Percentiles rank a stretch among this genome's conserved stretches.
phyloP scores from a whole-genome alignment of 495 filamentous ascomycete species.

The Filosporella fistucella region DNA sequence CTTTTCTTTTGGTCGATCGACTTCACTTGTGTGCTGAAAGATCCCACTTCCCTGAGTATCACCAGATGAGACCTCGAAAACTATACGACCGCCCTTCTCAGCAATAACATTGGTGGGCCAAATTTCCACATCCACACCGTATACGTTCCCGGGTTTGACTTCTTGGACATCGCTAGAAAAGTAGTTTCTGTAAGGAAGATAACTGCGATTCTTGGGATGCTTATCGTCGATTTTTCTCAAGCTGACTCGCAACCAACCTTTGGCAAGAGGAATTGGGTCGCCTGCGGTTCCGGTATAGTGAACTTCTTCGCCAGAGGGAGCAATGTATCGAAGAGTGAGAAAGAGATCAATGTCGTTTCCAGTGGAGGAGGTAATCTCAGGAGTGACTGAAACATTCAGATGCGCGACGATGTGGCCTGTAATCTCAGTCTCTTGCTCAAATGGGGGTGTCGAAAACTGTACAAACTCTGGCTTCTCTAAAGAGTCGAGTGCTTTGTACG shows the following conservation, averaged over 20 bases:
- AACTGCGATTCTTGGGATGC: conserved; percentile 43
- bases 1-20: conserved; percentile 38
- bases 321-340: conserved; percentile 56
- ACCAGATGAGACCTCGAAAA: conserved; percentile 53
- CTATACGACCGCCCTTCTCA: conserved; percentile 43
- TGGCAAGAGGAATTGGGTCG: conserved; percentile 42
- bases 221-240: conserved; percentile 46
- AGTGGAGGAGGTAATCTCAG: conserved; percentile 26
- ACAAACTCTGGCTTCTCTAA: conserved; percentile 40
- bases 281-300: conserved; percentile 57
- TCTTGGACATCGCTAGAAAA: conserved; percentile 48
- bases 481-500: conserved; percentile 51
- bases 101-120: conserved; percentile 68
- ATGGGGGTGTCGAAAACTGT: conserved; percentile 49
- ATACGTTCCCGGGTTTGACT: conserved; percentile 51
- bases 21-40: conserved; percentile 19
- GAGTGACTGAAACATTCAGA: conserved; percentile 52
- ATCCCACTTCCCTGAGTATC: conserved; percentile 52
- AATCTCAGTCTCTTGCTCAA: conserved; percentile 56
- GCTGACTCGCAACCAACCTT: conserved; percentile 54
- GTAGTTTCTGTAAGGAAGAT: conserved; percentile 58
- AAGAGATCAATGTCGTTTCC: conserved; percentile 59
- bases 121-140: conserved; percentile 60
- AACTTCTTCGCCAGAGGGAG: conserved; percentile 49
- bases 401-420: conserved; percentile 62